Percentiles rank a stretch among this genome's conserved stretches.
These are phyloP conservation scores for Linum trigynum DNA, from an alignment of 345 rosid species.

Conservation along the genomic window DNA sequence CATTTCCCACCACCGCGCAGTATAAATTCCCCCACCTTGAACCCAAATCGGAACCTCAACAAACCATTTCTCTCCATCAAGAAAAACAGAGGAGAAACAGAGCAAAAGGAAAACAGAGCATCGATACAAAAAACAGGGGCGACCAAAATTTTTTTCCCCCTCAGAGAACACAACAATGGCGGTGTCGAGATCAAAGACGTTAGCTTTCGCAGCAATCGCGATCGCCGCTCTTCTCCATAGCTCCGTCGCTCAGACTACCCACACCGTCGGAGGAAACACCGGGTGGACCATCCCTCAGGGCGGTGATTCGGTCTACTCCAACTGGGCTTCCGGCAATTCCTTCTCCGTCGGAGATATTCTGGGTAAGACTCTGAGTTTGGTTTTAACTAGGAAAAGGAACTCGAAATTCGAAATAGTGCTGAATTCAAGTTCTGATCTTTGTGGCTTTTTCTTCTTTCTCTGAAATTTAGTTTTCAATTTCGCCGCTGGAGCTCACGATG, in stretches of 20 bases:
- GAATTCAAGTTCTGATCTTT: background rate
- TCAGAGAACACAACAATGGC: background rate
- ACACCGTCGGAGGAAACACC: background rate
- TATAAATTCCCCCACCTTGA: background rate
- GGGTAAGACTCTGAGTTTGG: constrained; percentile 13
- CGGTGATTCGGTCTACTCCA: constrained; percentile 9
- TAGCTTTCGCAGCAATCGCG: background rate
- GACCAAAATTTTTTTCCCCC: background rate
- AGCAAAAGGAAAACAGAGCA: background rate
- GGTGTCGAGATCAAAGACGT: background rate
- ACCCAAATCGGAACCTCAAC: background rate
- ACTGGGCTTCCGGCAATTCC: constrained; percentile 22
- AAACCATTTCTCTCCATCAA: background rate
- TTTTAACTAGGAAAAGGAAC: no score
- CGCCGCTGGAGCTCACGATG: constrained; percentile 25
- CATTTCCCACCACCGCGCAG: background rate
- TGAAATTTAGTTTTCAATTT: constrained; percentile 25
- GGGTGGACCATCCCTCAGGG: constrained; percentile 7
- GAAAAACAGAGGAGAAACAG: background rate
- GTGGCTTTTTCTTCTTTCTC: background rate
- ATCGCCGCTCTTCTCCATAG: background rate
- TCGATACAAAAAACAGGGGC: background rate
- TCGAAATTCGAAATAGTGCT: background rate
- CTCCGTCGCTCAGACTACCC: constrained; percentile 1
- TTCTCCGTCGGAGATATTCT: constrained; percentile 34